Evolutionary conservation across 768 basidiomycete genomes (phyloP).

Genomic region (Tephrocybe rancida): DNA sequence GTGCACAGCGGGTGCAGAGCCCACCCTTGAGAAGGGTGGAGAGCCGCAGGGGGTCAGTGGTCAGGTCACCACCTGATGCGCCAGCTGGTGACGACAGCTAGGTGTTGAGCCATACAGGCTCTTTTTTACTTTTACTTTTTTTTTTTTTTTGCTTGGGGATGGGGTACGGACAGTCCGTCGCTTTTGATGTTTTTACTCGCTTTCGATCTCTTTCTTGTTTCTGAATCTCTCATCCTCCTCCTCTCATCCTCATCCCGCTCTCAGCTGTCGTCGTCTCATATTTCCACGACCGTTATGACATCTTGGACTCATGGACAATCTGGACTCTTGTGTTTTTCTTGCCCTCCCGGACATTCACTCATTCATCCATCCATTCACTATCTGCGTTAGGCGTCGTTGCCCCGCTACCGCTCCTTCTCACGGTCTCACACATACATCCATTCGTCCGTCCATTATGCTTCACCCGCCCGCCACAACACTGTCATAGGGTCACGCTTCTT

Average conservation of each 20-base stretch:
- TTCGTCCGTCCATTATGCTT: not conserved
- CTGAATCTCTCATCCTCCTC: constrained; percentile 16
- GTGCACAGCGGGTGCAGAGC: constrained; percentile 3
- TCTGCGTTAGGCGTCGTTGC: too few species aligned
- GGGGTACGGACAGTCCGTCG: constrained; percentile 4
- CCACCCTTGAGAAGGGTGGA: constrained; percentile 22
- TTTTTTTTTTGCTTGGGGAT: not conserved
- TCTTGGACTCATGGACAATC: not conserved
- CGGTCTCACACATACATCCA: not conserved
- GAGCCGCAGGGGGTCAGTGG: constrained; percentile 39
- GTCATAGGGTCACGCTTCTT: not conserved
- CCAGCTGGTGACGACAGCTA: constrained; percentile 21
- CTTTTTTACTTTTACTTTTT: not conserved
- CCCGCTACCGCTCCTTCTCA: too few species aligned
- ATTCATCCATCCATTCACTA: not conserved
- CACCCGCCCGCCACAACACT: not conserved
- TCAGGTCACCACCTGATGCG: constrained; percentile 35
- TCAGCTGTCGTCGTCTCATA: not conserved
- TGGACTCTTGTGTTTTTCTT: not conserved
- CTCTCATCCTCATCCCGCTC: not conserved
- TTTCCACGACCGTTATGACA: not conserved
- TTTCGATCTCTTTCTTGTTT: constrained; percentile 16
- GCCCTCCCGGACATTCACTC: not conserved
- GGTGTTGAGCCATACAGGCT: too few species aligned
- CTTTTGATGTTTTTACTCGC: not conserved